phyloP scores from a whole-genome alignment of 345 rosid genomes.

The Arabis alpina region DNA sequence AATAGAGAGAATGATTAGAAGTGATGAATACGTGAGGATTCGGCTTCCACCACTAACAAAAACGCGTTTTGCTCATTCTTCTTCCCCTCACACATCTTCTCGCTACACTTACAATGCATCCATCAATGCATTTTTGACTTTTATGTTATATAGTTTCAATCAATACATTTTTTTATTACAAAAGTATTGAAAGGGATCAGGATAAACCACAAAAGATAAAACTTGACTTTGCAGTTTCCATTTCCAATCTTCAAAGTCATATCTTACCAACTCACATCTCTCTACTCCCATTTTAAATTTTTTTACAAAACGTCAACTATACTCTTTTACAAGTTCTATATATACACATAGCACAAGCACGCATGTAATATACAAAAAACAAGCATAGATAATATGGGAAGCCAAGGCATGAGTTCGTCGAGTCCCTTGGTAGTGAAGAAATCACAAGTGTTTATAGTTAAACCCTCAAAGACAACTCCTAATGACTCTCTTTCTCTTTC shows the following conservation, averaged over 20 bases:
- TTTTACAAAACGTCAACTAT: slow-evolving; percentile 12
- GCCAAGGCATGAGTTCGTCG: slow-evolving; percentile 32
- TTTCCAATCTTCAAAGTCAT: slow-evolving; percentile 42
- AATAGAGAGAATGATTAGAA: slow-evolving; percentile 1
- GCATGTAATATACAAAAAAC: slow-evolving; percentile 12
- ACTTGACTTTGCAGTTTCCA: slow-evolving; percentile 42
- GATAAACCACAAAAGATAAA: slow-evolving; percentile 5
- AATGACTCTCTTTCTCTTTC: slow-evolving; percentile 54
- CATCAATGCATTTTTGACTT: slow-evolving; percentile 30
- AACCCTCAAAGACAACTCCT: slow-evolving; percentile 57
- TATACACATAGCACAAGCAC: neutral
- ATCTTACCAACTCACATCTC: slow-evolving; percentile 39
- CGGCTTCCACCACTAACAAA: slow-evolving; percentile 28
- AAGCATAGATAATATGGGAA: slow-evolving; percentile 25
- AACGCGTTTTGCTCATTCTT: slow-evolving; percentile 33
- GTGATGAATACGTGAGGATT: slow-evolving; percentile 13
- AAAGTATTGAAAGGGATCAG: no score
- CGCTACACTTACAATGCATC: slow-evolving; percentile 9
- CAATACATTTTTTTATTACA: no score
- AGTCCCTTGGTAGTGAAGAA: slow-evolving; percentile 39
- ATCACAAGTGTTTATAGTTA: slow-evolving; percentile 41
- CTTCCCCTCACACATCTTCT: slow-evolving; percentile 10
- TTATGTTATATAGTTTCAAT: no score
- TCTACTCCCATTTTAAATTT: neutral
- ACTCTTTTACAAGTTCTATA: slow-evolving; percentile 3